Percentiles rank a stretch among this genome's conserved stretches.
Conservation (phyloP, 2,329 filamentous ascomycete species). For the Lecanicillium sp. region DNA sequence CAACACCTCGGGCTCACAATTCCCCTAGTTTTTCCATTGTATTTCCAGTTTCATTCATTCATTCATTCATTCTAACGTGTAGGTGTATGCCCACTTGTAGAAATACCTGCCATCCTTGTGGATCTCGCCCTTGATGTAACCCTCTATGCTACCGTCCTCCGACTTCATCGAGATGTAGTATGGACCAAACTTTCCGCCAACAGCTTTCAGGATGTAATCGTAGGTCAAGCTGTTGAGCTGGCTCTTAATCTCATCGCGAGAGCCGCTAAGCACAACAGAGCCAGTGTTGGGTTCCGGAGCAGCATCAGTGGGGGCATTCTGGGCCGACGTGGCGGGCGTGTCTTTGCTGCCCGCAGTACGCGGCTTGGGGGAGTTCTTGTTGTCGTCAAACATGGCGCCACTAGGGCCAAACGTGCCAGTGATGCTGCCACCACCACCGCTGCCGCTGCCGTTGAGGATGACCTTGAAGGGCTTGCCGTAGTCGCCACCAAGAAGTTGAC, state of each 20-base stretch:
- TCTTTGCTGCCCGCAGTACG: too few species aligned
- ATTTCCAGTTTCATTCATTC: too few species aligned
- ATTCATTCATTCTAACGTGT: background rate
- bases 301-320: background rate
- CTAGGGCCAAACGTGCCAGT: slow-evolving; percentile 7
- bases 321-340: background rate
- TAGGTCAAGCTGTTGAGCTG: slow-evolving; percentile 1
- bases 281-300: background rate
- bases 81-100: slow-evolving; percentile 1
- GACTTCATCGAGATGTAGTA: slow-evolving; percentile 2
- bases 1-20: too few species aligned
- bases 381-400: background rate
- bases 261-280: background rate
- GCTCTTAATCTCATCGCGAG: background rate
- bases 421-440: background rate
- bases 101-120: background rate
- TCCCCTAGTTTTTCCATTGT: too few species aligned
- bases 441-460: background rate
- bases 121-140: slow-evolving; percentile 1
- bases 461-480: slow-evolving; percentile 3
- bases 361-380: background rate
- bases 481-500: background rate
- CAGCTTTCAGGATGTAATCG: background rate
- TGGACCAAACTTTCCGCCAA: slow-evolving; percentile 1
- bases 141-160: background rate